phyloP scores from a whole-genome alignment of 2,329 filamentous ascomycete species.

The Ascomycota sp. region DNA sequence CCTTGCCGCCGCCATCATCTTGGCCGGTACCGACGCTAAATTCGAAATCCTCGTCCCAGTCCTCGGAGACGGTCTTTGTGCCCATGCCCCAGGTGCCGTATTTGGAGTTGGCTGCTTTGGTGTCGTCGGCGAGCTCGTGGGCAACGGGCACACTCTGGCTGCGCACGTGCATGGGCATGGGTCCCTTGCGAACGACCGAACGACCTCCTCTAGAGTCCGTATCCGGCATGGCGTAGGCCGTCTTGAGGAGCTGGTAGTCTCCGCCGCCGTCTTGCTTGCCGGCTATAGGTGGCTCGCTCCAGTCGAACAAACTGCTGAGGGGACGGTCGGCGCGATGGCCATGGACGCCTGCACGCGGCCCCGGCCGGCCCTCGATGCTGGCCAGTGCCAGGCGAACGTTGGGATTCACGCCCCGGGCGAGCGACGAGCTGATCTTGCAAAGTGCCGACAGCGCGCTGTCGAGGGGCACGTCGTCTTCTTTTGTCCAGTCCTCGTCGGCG shows the following conservation, averaged over 20 bases:
- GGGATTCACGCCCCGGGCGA: slow-evolving; percentile 30
- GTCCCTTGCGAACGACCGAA: slow-evolving; percentile 42
- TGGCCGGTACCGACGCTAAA: slow-evolving; percentile 43
- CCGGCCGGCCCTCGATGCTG: slow-evolving; percentile 27
- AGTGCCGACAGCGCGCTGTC: slow-evolving; percentile 40
- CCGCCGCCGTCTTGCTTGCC: slow-evolving; percentile 40
- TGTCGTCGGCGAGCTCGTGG: slow-evolving; percentile 37
- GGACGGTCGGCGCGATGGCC: slow-evolving; percentile 22
- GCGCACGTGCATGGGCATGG: slow-evolving; percentile 50
- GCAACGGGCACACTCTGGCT: slow-evolving; percentile 65
- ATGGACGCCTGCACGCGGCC: slow-evolving; percentile 5
- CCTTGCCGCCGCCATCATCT: slow-evolving; percentile 23
- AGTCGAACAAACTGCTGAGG: slow-evolving; percentile 56
- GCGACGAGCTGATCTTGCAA: slow-evolving; percentile 26
- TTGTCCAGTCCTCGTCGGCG: slow-evolving; percentile 42
- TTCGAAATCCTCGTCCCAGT: slow-evolving; percentile 82
- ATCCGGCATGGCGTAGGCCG: slow-evolving; percentile 58
- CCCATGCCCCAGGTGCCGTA: slow-evolving; percentile 68
- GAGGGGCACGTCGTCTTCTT: slow-evolving; percentile 28
- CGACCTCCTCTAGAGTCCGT: slow-evolving; percentile 51
- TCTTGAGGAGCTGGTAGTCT: slow-evolving; percentile 45
- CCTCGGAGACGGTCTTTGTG: slow-evolving; percentile 63
- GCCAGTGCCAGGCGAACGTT: slow-evolving; percentile 33
- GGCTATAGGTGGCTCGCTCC: slow-evolving; percentile 44
- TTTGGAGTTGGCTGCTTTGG: slow-evolving; percentile 37